A percentile compares a stretch with the other conserved stretches of the same genome.
Conservation (phyloP, 805 yeast species). For the Suhomyces vadensis region DNA sequence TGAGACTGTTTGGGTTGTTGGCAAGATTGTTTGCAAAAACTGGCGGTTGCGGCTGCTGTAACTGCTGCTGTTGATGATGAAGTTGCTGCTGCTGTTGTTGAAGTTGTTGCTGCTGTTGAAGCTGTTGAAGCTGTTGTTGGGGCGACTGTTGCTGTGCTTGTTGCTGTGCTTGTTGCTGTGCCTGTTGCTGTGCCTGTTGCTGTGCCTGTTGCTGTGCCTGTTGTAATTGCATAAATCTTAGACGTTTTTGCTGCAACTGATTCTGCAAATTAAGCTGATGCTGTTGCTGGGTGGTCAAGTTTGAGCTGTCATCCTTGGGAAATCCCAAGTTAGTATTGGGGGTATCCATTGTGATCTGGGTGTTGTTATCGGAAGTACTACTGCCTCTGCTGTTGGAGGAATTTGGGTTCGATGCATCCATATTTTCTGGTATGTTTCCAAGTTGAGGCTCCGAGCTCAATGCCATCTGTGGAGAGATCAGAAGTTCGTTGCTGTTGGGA, state of each 20-base stretch:
- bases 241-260: conserved; percentile 19
- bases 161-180: conserved; percentile 4
- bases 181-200: conserved; percentile 6
- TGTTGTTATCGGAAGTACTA: not conserved
- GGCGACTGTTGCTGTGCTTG: not conserved
- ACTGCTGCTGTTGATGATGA: not conserved
- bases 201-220: conserved; percentile 9
- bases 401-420: not conserved
- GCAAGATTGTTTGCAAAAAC: not conserved
- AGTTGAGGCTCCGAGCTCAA: not conserved
- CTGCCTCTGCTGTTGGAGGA: conserved; percentile 1
- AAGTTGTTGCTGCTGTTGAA: not conserved
- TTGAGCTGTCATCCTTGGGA: conserved; percentile 4
- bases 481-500: not conserved
- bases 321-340: not conserved
- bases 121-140: not conserved
- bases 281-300: conserved; percentile 16
- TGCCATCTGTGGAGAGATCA: not conserved
- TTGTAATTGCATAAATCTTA: conserved; percentile 19
- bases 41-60: conserved; percentile 4
- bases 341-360: not conserved
- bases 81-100: conserved; percentile 3
- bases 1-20: not conserved
- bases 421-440: not conserved
- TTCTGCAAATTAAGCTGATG: conserved; percentile 17